Evolutionary conservation across 1,284 basidiomycete species (phyloP), one percentile per base, ranked within the genome.

Genomic region (Coriolopsis trogii): DNA sequence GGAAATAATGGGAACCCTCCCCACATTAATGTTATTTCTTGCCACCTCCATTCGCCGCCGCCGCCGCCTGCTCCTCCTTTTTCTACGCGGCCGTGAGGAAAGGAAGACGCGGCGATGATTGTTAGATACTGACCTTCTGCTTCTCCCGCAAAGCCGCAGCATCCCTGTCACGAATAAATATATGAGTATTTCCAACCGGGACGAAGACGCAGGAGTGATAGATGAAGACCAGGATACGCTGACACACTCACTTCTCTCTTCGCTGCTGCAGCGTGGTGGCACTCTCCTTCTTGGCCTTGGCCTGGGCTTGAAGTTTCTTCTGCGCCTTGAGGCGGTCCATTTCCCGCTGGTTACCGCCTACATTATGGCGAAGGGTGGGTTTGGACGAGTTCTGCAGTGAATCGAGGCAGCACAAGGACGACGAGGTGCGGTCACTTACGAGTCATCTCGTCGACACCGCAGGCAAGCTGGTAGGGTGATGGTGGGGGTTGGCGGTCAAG

Each of bases 301-400:
- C 58, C 2, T 73, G 68, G 15, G 76, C 79, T 6, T n/a, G n/a
- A n/a, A 73, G 70, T 69, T 89, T 90, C 74, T 91, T 91, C 73
- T 84, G 82, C 9, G 87, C 84, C 66, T 83, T 85, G 26, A 70
- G 68, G 58, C 89, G 87, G 68, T 87, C 89, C 69, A 73, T 77
- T 15, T 91, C 89, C 48, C 89, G 82, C 68, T 91, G 89, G 67
- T 91, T 90, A 61, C 89, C 89, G 65, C 89, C 89, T 91, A 62
- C 18, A 49, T 30, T 16, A 23, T 37, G 30, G 33, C 23, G 34
- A 21, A 6, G 18, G 13, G 20, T 23, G 20, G 25, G 41, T 44
- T 18, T 38, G n/a, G 26, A 26, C 23, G 39, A 21, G 13, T 26
- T 46, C 55, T 56, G 49, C 29, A 59, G 53, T 62, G 63, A 65